Conservation (phyloP, 106 monocot genomes). For the Amphibolis antarctica region DNA sequence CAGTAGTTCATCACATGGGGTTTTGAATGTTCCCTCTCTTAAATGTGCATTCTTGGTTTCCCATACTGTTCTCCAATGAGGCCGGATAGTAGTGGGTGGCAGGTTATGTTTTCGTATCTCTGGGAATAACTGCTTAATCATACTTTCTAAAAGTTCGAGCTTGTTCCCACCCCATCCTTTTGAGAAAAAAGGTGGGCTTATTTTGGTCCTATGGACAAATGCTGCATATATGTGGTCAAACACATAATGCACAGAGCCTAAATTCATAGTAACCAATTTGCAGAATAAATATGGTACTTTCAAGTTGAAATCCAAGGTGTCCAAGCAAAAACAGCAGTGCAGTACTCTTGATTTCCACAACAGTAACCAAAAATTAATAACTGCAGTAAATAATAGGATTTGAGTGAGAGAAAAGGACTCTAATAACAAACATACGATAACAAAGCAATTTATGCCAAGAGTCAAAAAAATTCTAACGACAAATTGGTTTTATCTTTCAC, state of each 20-base stretch:
- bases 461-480: no score
- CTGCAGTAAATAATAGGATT: neutral
- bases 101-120: constrained; percentile 34
- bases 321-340: neutral
- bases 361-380: neutral
- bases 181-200: constrained; percentile 90
- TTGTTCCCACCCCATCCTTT: constrained; percentile 95
- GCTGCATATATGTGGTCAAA: constrained; percentile 91
- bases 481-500: no score
- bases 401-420: neutral
- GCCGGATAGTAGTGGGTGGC: constrained; percentile 54
- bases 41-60: constrained; percentile 75
- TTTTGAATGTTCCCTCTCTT: constrained; percentile 79
- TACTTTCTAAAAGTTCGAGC: constrained; percentile 71
- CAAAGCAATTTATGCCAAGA: no score
- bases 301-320: neutral
- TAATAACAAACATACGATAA: neutral
- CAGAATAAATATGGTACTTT: neutral
- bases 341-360: neutral
- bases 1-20: constrained; percentile 64
- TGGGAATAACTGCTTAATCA: constrained; percentile 88
- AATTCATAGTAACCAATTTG: constrained; percentile 68
- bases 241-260: constrained; percentile 76
- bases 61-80: constrained; percentile 80
- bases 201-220: constrained; percentile 62